Conservation (phyloP, 1,284 basidiomycete genomes). For the Ceratobasidium papillatum region DNA sequence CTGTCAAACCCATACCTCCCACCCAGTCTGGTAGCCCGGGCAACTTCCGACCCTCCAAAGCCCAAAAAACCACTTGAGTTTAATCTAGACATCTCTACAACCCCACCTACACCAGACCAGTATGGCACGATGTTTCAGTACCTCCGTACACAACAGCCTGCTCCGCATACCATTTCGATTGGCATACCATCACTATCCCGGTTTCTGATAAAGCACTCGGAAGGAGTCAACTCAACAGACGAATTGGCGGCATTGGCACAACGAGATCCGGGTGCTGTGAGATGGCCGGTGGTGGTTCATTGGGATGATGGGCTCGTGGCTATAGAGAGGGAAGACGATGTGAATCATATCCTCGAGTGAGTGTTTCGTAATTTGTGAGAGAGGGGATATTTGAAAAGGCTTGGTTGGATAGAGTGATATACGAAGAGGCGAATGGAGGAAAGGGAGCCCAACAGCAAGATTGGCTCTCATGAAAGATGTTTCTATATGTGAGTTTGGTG, state of each 20-base stretch:
- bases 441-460: background rate
- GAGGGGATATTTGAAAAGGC: background rate
- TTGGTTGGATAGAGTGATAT: slow-evolving; percentile 2
- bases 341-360: slow-evolving; percentile 32
- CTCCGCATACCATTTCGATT: background rate
- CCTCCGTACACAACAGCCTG: slow-evolving; percentile 25
- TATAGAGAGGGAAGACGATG: slow-evolving; percentile 39
- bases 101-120: slow-evolving; percentile 32
- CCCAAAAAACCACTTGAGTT: slow-evolving; percentile 30
- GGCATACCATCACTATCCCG: slow-evolving; percentile 1
- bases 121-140: slow-evolving; percentile 35
- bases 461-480: slow-evolving; percentile 19
- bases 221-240: background rate
- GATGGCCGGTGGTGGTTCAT: slow-evolving; percentile 38
- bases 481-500: background rate
- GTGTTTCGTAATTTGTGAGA: background rate
- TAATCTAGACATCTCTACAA: slow-evolving; percentile 27
- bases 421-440: slow-evolving; percentile 7
- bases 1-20: slow-evolving; percentile 31
- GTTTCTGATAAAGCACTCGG: slow-evolving; percentile 19
- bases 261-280: slow-evolving; percentile 7
- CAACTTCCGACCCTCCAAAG: background rate
- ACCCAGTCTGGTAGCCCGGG: slow-evolving; percentile 1
- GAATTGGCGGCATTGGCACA: slow-evolving; percentile 16
- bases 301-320: slow-evolving; percentile 40